phyloP scores from a whole-genome alignment of 805 yeast species.

The Saccharomycopsis sp. region DNA sequence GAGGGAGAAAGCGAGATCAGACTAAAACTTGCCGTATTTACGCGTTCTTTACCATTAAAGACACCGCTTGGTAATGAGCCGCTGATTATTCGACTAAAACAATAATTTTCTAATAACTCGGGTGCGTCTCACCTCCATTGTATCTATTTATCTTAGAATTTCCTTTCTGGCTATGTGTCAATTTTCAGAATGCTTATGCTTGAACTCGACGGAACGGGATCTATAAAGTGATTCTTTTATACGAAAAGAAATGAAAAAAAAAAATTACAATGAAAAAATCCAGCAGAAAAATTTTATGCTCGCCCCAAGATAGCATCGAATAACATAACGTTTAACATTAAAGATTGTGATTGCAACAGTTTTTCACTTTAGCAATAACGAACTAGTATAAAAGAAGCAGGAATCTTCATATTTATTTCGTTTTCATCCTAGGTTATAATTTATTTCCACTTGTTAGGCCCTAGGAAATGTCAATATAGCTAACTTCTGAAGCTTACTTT shows the following conservation, averaged over 20 bases:
- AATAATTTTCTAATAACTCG: not conserved
- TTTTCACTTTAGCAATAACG: not conserved
- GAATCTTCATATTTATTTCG: not conserved
- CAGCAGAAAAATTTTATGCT: not conserved
- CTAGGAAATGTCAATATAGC: not conserved
- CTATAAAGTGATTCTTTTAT: not conserved
- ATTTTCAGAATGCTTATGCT: not conserved
- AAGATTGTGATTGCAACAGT: not conserved
- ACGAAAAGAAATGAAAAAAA: not conserved
- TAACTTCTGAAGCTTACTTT: not conserved
- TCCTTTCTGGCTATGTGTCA: not conserved
- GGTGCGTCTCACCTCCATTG: not conserved
- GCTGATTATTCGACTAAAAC: not conserved
- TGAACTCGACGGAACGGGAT: conserved; percentile 1
- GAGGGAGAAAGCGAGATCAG: not conserved
- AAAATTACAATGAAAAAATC: not conserved
- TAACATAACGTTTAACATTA: not conserved
- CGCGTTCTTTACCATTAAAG: not conserved
- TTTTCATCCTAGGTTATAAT: not conserved
- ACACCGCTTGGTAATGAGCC: not conserved
- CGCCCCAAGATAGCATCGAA: not conserved
- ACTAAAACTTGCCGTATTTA: not conserved
- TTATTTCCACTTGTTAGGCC: not conserved
- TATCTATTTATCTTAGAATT: not conserved
- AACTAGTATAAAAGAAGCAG: not conserved